Evolutionary conservation across 176 grass and related monocot genomes (phyloP).

Genomic region (Bromus sterilis): DNA sequence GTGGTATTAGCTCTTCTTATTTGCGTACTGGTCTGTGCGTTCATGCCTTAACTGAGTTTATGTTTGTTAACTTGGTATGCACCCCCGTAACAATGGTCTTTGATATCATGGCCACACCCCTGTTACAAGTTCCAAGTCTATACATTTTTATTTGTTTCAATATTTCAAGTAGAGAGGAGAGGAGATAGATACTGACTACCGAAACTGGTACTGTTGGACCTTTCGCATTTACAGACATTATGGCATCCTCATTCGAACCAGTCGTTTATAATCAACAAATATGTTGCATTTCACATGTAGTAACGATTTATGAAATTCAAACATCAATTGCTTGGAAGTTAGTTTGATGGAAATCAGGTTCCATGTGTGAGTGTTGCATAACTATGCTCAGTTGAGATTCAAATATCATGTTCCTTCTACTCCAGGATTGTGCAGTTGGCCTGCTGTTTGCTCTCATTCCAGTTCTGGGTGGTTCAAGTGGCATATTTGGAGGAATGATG

Average conservation of each 20-base stretch:
- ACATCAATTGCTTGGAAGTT: neutral
- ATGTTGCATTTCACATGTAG: neutral
- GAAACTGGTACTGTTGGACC: neutral
- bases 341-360: neutral
- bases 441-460: constrained; percentile 95
- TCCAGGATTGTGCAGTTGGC: constrained; percentile 98
- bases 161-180: neutral
- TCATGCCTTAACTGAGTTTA: neutral
- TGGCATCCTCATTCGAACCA: neutral
- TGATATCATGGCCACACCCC: neutral
- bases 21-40: neutral
- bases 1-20: neutral
- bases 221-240: neutral
- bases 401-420: constrained; percentile 1
- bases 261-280: neutral
- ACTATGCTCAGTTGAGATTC: neutral
- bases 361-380: neutral
- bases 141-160: neutral
- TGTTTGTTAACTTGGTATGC: neutral
- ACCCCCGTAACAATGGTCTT: neutral
- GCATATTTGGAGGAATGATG: constrained; percentile 86
- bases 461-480: constrained; percentile 78
- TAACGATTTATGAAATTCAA: neutral
- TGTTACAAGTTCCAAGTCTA: neutral
- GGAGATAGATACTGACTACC: neutral